phyloP scores from a whole-genome alignment of 2,329 filamentous ascomycete genomes.

The Cyphellophora europaea region DNA sequence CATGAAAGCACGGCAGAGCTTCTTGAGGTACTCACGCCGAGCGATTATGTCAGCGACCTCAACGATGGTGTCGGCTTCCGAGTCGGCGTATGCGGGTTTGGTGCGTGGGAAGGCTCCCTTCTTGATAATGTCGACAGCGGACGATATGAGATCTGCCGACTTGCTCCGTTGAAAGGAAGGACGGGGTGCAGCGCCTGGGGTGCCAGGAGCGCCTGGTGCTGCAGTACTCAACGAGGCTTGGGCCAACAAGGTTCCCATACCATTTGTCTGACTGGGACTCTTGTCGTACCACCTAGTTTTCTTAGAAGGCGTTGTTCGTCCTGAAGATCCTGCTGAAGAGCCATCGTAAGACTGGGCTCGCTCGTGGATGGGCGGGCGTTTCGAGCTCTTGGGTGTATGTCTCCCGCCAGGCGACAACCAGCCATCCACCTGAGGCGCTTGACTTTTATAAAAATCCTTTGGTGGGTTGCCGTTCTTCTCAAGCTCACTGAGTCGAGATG shows the following conservation, averaged over 20 bases:
- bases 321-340: constrained; percentile 9
- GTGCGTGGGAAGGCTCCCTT: constrained; percentile 10
- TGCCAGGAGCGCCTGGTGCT: constrained; percentile 6
- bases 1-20: constrained; percentile 81
- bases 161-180: constrained; percentile 5
- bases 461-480: constrained; percentile 5
- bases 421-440: neutral
- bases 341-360: constrained; percentile 5
- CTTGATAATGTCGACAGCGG: constrained; percentile 15
- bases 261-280: constrained; percentile 8
- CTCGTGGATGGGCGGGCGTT: constrained; percentile 5
- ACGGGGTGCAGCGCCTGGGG: constrained; percentile 4
- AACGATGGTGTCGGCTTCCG: constrained; percentile 7
- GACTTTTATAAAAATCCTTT: neutral
- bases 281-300: constrained; percentile 21
- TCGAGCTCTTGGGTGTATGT: constrained; percentile 1
- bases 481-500: constrained; percentile 11
- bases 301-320: constrained; percentile 14
- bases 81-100: neutral
- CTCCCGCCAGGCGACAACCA: neutral
- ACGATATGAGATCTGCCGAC: constrained; percentile 12
- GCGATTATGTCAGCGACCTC: constrained; percentile 61
- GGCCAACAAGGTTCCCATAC: constrained; percentile 11
- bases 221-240: constrained; percentile 8
- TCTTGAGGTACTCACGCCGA: constrained; percentile 73